phyloP scores from a whole-genome alignment of 2,329 filamentous ascomycete species.

The Pseudocercospora eumusae region DNA sequence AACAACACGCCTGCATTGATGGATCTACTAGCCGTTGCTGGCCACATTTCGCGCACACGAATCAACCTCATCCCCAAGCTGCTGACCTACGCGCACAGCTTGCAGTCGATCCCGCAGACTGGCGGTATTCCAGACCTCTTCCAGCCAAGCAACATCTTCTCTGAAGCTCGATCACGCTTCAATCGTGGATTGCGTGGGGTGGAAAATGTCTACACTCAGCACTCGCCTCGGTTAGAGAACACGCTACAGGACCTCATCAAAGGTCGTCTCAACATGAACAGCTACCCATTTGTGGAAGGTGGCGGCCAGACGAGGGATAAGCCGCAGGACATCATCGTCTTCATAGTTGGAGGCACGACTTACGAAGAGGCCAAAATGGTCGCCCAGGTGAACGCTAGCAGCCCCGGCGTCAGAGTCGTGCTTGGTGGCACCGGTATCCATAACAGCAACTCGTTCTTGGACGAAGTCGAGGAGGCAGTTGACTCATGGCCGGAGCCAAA shows the following conservation, averaged over 20 bases:
- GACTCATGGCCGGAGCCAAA: slow-evolving; percentile 76
- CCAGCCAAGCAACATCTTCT: slow-evolving; percentile 87
- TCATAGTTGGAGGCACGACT: slow-evolving; percentile 89
- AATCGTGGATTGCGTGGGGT: slow-evolving; percentile 89
- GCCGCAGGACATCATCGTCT: slow-evolving; percentile 93
- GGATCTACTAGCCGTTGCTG: slow-evolving; percentile 81
- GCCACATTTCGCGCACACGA: slow-evolving; percentile 72
- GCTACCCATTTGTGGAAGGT: slow-evolving; percentile 92
- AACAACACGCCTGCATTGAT: slow-evolving; percentile 82
- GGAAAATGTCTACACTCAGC: slow-evolving; percentile 98
- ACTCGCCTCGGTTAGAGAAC: slow-evolving; percentile 81
- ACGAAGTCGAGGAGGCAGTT: slow-evolving; percentile 88
- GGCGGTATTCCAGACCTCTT: slow-evolving; percentile 87
- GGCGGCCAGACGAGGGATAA: slow-evolving; percentile 86
- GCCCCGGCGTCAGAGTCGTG: slow-evolving; percentile 84
- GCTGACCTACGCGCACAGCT: slow-evolving; percentile 79
- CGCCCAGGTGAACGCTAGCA: slow-evolving; percentile 88
- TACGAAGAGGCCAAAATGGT: slow-evolving; percentile 98
- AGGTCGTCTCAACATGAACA: slow-evolving; percentile 78
- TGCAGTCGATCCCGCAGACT: slow-evolving; percentile 68
- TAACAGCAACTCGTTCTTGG: slow-evolving; percentile 83
- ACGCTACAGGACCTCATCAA: slow-evolving; percentile 94
- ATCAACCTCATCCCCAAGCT: slow-evolving; percentile 81
- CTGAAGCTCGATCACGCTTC: slow-evolving; percentile 80
- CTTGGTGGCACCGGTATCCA: slow-evolving; percentile 85